phyloP scores from a whole-genome alignment of 1,284 basidiomycete genomes.

The Schizophyllum commune region DNA sequence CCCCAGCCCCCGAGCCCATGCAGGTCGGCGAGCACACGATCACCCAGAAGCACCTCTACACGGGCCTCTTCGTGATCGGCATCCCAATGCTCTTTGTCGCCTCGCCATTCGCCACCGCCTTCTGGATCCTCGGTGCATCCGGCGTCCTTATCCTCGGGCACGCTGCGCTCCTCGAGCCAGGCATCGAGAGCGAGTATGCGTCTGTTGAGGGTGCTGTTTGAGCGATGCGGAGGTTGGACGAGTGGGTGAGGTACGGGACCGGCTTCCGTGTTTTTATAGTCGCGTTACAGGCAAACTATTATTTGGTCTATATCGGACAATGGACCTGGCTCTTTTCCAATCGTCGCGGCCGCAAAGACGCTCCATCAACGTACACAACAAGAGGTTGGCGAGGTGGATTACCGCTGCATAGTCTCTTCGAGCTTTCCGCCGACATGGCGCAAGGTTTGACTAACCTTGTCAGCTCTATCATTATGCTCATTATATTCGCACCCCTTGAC shows the following conservation, averaged over 20 bases:
- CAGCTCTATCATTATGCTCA: too few species aligned
- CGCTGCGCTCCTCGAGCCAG: conserved; percentile 79
- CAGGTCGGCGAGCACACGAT: conserved; percentile 73
- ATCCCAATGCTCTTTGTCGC: conserved; percentile 64
- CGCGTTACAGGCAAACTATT: too few species aligned
- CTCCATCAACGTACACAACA: too few species aligned
- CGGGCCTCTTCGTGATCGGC: conserved; percentile 71
- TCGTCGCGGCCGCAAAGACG: too few species aligned
- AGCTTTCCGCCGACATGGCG: too few species aligned
- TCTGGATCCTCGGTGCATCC: conserved; percentile 76
- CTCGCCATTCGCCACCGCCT: conserved; percentile 64
- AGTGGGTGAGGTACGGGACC: not conserved
- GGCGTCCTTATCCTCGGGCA: conserved; percentile 72
- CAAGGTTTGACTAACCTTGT: too few species aligned
- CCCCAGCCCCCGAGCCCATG: conserved; percentile 59
- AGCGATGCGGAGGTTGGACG: not conserved
- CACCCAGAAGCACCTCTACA: conserved; percentile 82
- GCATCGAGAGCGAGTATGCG: conserved; percentile 85
- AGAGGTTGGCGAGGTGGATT: too few species aligned
- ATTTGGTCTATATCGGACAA: too few species aligned
- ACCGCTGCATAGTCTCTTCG: too few species aligned
- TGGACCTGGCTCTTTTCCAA: too few species aligned
- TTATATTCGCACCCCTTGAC: too few species aligned
- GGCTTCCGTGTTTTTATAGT: not conserved
- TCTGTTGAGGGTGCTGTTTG: conserved; percentile 45